A percentile compares a stretch with the other conserved stretches of the same genome.
Conservation (phyloP, 805 yeast genomes). For the Kazachstania africana region DNA sequence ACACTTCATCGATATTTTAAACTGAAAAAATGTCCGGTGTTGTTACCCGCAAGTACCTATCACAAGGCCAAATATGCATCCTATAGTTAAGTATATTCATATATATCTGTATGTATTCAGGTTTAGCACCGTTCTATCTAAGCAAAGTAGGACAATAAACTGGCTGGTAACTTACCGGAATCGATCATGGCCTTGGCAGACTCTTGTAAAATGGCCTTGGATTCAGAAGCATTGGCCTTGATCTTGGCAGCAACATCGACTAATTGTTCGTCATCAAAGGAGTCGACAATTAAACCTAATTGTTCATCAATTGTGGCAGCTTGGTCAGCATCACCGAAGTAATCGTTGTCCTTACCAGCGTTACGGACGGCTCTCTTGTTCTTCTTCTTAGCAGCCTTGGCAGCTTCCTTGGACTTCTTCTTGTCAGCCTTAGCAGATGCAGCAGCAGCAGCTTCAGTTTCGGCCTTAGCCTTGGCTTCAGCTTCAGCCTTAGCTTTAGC, state of each 20-base stretch:
- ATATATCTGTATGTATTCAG: not conserved
- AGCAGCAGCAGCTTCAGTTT: conserved; percentile 56
- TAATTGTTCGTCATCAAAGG: conserved; percentile 69
- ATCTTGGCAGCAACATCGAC: conserved; percentile 62
- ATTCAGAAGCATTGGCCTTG: conserved; percentile 39
- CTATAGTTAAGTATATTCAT: too few relatives aligned
- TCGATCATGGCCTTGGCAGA: conserved; percentile 42
- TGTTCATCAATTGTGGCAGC: conserved; percentile 67
- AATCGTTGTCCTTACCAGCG: conserved; percentile 70
- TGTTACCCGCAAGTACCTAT: too few relatives aligned
- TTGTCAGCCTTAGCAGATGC: conserved; percentile 59
- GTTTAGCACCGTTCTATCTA: too few relatives aligned
- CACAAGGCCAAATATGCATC: too few relatives aligned
- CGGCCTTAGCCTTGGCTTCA: conserved; percentile 71
- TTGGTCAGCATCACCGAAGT: conserved; percentile 69
- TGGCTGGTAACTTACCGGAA: conserved; percentile 43
- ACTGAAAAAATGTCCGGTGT: too few relatives aligned
- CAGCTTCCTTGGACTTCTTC: conserved; percentile 93
- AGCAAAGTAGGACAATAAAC: conserved; percentile 43
- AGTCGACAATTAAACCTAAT: conserved; percentile 64
- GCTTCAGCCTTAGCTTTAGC: conserved; percentile 80
- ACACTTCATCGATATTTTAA: too few relatives aligned
- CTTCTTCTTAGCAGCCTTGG: conserved; percentile 86
- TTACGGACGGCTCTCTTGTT: conserved; percentile 79
- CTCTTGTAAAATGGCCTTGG: conserved; percentile 48